Conservation (phyloP, 164 flowering plant species). For the Taxillus chinensis region DNA sequence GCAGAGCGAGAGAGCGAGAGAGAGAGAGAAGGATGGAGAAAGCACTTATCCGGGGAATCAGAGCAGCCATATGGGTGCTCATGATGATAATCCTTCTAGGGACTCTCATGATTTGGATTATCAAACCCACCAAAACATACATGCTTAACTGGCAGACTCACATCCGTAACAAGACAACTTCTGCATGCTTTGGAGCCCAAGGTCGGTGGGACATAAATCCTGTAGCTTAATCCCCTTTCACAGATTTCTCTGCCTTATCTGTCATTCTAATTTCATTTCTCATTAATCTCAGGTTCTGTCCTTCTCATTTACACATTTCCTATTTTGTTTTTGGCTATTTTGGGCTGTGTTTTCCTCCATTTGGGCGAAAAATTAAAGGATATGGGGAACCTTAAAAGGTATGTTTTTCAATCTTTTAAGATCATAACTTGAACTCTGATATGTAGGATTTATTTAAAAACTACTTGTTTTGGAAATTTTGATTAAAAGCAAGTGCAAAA, state of each 20-base stretch:
- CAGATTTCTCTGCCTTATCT: not conserved
- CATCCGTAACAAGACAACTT: slow-evolving; percentile 12
- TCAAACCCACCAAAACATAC: not conserved
- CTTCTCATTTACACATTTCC: slow-evolving; percentile 10
- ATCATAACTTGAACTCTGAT: too few species aligned
- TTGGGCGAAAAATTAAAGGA: slow-evolving; percentile 2
- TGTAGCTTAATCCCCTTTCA: not conserved
- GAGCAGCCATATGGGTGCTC: not conserved
- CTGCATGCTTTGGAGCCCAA: slow-evolving; percentile 39
- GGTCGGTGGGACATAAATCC: slow-evolving; percentile 8
- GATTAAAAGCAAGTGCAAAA: too few species aligned
- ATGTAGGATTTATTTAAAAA: too few species aligned
- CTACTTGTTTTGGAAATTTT: too few species aligned
- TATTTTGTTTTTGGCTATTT: slow-evolving; percentile 8
- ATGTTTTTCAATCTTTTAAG: not conserved
- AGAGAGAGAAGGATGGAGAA: not conserved
- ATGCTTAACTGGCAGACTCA: not conserved
- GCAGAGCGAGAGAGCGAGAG: not conserved
- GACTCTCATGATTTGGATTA: not conserved
- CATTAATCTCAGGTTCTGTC: not conserved
- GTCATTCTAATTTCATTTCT: not conserved
- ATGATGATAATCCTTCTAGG: not conserved
- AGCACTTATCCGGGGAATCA: not conserved
- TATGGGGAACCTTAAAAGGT: not conserved
- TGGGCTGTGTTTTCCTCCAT: slow-evolving; percentile 15